Percentiles rank a stretch among this genome's conserved stretches.
Evolutionary conservation across 2,329 filamentous ascomycete genomes (phyloP).

Genomic region (Ustulina deusta): DNA sequence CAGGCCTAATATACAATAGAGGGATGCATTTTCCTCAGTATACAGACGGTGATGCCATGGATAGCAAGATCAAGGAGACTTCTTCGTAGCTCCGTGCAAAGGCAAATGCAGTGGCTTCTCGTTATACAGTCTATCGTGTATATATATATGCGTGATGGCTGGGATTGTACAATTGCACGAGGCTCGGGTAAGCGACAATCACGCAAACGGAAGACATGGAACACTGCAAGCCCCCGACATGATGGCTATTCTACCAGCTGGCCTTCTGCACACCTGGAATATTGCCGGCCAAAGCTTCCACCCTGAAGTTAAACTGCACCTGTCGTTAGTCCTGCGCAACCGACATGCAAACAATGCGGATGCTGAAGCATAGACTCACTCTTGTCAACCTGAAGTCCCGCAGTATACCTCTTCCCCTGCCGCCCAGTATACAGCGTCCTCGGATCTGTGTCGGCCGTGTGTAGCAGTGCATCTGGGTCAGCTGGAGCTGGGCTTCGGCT

Average conservation of each 20-base stretch:
- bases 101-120: not conserved
- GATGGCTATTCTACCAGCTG: conserved; percentile 77
- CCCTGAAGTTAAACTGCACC: conserved; percentile 86
- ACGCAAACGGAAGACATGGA: conserved; percentile 38
- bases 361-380: conserved; percentile 5
- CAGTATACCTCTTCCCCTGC: conserved; percentile 90
- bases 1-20: not conserved
- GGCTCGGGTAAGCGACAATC: conserved; percentile 4
- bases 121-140: conserved; percentile 13
- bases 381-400: conserved; percentile 83
- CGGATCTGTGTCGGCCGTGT: conserved; percentile 93
- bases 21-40: not conserved
- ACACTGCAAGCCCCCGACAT: conserved; percentile 32
- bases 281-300: conserved; percentile 86
- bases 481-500: conserved; percentile 91
- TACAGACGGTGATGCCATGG: not conserved
- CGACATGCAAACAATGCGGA: not conserved
- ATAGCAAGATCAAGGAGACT: not conserved
- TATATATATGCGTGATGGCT: conserved; percentile 17
- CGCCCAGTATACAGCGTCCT: conserved; percentile 92
- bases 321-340: conserved; percentile 44
- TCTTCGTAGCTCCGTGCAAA: not conserved
- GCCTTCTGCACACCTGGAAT: conserved; percentile 95
- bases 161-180: conserved; percentile 38
- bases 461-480: conserved; percentile 96